Evolutionary conservation across 495 filamentous ascomycete species (phyloP).

Genomic region (Cairneyella variabilis): DNA sequence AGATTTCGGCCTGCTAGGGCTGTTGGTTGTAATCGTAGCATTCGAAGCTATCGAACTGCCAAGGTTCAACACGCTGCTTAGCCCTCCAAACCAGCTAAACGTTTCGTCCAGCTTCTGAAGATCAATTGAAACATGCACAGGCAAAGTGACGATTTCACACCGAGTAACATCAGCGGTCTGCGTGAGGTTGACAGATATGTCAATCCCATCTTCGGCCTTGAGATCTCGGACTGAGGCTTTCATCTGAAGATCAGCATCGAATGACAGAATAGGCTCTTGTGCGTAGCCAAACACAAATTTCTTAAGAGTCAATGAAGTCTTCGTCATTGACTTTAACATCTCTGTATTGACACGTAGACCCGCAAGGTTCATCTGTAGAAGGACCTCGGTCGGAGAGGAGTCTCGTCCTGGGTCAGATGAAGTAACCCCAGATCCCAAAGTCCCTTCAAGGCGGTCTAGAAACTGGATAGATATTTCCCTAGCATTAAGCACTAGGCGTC

Average conservation of each 20-base stretch:
- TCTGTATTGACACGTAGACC: conserved; percentile 37
- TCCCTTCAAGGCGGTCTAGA: conserved; percentile 51
- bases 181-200: conserved; percentile 59
- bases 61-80: conserved; percentile 87
- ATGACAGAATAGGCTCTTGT: conserved; percentile 71
- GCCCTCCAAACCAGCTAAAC: conserved; percentile 81
- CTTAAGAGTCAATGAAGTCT: conserved; percentile 47
- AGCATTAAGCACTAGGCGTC: conserved; percentile 43
- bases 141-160: conserved; percentile 75
- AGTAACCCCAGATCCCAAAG: not conserved
- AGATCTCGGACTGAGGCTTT: conserved; percentile 65
- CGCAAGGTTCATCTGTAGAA: conserved; percentile 46
- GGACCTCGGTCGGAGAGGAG: conserved; percentile 37
- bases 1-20: conserved; percentile 33
- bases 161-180: conserved; percentile 49
- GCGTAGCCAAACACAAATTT: conserved; percentile 73
- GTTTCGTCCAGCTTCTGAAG: conserved; percentile 80
- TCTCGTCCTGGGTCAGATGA: conserved; percentile 9
- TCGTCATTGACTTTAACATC: conserved; percentile 26
- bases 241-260: conserved; percentile 62
- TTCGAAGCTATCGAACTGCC: conserved; percentile 79
- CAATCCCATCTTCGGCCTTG: conserved; percentile 52
- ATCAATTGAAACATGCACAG: conserved; percentile 73
- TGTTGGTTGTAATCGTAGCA: conserved; percentile 46
- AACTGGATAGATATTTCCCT: conserved; percentile 59